These are phyloP conservation scores for Aspergillus versicolor DNA, from an alignment of 2,329 filamentous ascomycete genomes.

Conservation along the genomic window DNA sequence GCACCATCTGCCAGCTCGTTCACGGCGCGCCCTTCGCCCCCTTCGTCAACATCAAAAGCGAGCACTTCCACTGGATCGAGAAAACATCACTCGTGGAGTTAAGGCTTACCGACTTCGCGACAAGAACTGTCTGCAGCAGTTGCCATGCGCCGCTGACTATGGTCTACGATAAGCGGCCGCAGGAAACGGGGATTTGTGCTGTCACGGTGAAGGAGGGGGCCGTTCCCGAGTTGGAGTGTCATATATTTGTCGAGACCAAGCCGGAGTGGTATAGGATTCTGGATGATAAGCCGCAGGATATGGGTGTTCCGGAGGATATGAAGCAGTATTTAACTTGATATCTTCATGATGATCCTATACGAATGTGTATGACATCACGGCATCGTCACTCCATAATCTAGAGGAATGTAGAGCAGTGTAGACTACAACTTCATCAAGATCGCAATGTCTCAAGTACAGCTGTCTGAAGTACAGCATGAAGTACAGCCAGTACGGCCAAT, in stretches of 20 bases:
- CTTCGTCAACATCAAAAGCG: background rate
- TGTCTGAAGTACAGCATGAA: no score
- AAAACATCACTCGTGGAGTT: background rate
- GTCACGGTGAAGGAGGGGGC: background rate
- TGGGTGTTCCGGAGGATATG: background rate
- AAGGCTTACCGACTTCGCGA: background rate
- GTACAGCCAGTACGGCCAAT: background rate
- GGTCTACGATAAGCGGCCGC: background rate
- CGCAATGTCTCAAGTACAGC: no score
- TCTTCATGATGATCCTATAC: no score
- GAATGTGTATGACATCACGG: background rate
- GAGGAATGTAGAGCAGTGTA: no score
- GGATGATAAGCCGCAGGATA: background rate
- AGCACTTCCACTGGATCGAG: background rate
- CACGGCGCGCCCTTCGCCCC: constrained; percentile 6
- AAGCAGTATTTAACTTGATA: background rate
- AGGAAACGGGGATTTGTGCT: constrained; percentile 2
- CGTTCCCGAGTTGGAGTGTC: background rate
- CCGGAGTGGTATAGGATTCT: background rate
- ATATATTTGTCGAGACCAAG: constrained; percentile 1
- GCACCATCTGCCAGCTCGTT: background rate
- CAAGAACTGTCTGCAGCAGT: background rate
- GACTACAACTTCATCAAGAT: no score
- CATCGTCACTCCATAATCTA: no score
- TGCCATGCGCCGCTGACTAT: constrained; percentile 3